phyloP scores from a whole-genome alignment of 1,139 yeast species.

The Suhomyces bokatorum region DNA sequence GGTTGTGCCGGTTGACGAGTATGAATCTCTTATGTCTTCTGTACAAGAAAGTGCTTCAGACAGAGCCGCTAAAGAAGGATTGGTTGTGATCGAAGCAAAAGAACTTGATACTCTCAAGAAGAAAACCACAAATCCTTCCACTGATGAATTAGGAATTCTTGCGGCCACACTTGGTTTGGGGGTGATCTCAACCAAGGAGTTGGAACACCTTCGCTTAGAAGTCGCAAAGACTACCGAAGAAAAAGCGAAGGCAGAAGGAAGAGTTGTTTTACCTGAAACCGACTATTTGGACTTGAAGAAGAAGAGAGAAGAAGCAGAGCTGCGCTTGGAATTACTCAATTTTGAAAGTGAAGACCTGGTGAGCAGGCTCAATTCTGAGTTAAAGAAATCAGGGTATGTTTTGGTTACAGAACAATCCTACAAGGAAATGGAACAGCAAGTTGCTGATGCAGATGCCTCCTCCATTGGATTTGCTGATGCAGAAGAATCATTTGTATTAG shows the following conservation, averaged over 20 bases:
- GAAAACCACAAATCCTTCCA: conserved; percentile 22
- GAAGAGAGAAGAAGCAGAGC: background rate
- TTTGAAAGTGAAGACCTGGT: conserved; percentile 4
- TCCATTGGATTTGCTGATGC: conserved; percentile 34
- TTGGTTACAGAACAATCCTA: conserved; percentile 34
- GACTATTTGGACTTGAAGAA: conserved; percentile 19
- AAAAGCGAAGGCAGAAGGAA: conserved; percentile 28
- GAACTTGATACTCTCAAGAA: conserved; percentile 13
- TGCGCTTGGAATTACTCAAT: background rate
- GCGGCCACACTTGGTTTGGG: conserved; percentile 26
- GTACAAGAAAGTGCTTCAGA: conserved; percentile 8
- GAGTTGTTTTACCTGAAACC: conserved; percentile 24
- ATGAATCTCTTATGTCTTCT: conserved; percentile 18
- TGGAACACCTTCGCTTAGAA: conserved; percentile 20
- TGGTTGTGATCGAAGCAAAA: conserved; percentile 11
- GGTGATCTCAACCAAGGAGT: conserved; percentile 19
- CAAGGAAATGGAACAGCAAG: conserved; percentile 1
- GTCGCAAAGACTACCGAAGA: conserved; percentile 14
- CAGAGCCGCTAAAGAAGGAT: conserved; percentile 17
- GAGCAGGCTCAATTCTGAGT: conserved; percentile 1
- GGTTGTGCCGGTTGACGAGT: conserved; percentile 31
- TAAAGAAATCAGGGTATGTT: conserved; percentile 33
- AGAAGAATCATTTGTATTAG: conserved; percentile 33
- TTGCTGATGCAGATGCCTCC: conserved; percentile 2
- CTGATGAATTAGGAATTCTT: conserved; percentile 20